Base-by-base conservation (phyloP, 768 basidiomycete genomes). In the Baorangia bicolor region DNA sequence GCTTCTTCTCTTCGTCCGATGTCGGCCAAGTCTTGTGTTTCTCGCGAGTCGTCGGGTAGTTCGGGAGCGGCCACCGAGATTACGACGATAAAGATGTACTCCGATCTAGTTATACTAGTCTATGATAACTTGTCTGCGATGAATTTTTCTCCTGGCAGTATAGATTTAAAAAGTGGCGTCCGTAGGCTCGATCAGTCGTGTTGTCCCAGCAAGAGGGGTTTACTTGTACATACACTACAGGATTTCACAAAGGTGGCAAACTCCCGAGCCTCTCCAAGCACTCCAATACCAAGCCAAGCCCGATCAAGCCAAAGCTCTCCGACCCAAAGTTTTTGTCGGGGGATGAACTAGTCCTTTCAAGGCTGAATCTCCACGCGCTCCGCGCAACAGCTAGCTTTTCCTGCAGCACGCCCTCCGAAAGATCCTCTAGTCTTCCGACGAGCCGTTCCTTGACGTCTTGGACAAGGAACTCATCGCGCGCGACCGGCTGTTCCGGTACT, bases 1-100 rank as follows among this genome's bases (percentile, higher is more conserved):
- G 64, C 64, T 0, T 78, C 78, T 18, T 83, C 80, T 18, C 67
- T 83, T 21, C 74, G 82, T 1, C 83, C 82, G 5, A 61, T 73
- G 55, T 81, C 80, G 4, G 66, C 75, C 3, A 69, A 71, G 2
- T 79, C 78, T 5, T 69, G 71, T 25, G 53, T 67, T 12, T 80
- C 80, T 9, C 60, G 73, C n/a, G 64, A 67, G 30, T 73, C 78
- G 65, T 62, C 73, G 34, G 56, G 68, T 58, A 81, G 80, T 51
- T 80, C 79, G 1, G 69, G 74, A 5, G 67, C 2, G 27, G 20
- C 18, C 27, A 18, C 11, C 18, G 45, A n/a, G 18, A 31, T 11
- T 5, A 7, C 13, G 34, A 23, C n/a, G 37, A 53, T 14, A 3
- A 25, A 31, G 18, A 30, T 49, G 50, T 45, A 25, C 37, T 55